These are phyloP conservation scores for Nicotiana otophora DNA, from an alignment of 257 asterid genomes.

Conservation along the genomic window DNA sequence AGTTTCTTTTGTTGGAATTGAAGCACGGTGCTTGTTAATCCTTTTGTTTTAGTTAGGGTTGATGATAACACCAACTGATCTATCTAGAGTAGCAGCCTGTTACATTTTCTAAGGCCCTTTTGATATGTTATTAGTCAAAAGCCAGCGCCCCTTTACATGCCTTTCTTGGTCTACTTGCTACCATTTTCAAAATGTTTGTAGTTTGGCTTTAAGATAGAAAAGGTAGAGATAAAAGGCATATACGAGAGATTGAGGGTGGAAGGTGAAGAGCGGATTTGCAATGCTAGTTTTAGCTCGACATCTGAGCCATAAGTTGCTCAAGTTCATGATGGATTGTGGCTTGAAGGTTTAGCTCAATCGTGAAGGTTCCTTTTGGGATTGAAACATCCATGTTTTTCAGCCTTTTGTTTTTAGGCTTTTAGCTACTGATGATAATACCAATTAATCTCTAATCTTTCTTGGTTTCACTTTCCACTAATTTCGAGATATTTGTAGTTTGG, in stretches of 20 bases:
- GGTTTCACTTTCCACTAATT: background rate
- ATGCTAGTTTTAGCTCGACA: background rate
- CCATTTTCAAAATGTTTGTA: background rate
- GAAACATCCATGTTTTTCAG: background rate
- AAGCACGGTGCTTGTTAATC: background rate
- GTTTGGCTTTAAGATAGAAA: background rate
- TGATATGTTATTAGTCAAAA: too few species aligned
- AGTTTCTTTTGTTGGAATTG: background rate
- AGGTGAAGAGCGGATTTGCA: background rate
- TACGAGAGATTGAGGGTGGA: background rate
- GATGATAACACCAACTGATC: background rate
- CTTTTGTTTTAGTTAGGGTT: background rate
- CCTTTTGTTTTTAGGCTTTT: background rate
- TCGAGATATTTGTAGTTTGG: background rate
- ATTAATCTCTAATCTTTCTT: background rate
- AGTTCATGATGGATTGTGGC: background rate
- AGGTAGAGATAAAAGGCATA: background rate
- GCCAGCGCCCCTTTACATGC: too few species aligned
- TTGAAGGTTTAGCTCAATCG: background rate
- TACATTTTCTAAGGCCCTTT: too few species aligned
- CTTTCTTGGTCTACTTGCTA: too few species aligned
- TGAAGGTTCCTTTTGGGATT: background rate
- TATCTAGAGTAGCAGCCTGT: too few species aligned
- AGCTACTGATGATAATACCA: background rate
- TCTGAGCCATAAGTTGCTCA: background rate